phyloP scores from a whole-genome alignment of 306 rosid genomes.

The Corylus americana region DNA sequence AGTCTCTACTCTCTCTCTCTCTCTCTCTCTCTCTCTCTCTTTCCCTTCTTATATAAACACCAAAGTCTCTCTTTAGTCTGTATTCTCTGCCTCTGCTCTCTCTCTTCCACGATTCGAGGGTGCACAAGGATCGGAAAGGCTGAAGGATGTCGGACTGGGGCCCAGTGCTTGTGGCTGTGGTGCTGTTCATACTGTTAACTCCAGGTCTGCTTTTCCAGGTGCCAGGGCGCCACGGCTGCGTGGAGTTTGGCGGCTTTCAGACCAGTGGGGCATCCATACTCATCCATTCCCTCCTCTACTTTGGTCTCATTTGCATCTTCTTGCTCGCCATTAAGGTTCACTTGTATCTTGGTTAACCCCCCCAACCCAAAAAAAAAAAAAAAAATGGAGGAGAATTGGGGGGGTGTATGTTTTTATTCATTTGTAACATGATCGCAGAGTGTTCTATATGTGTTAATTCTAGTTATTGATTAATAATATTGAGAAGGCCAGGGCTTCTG shows the following conservation, averaged over 20 bases:
- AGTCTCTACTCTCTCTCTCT: not conserved
- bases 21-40: not conserved
- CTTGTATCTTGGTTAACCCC: constrained; percentile 49
- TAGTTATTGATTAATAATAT: not conserved
- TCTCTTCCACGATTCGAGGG: not conserved
- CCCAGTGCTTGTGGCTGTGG: constrained; percentile 70
- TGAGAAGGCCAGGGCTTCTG: constrained; percentile 7
- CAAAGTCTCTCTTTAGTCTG: not conserved
- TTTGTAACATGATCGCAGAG: not conserved
- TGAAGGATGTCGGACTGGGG: constrained; percentile 75
- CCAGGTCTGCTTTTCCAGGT: constrained; percentile 81
- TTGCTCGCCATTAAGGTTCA: constrained; percentile 70
- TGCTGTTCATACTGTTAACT: constrained; percentile 66
- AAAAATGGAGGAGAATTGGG: not conserved
- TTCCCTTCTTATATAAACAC: not conserved
- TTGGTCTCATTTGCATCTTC: constrained; percentile 66
- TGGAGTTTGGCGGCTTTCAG: constrained; percentile 82
- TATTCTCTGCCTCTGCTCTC: not conserved
- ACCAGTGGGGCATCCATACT: constrained; percentile 81
- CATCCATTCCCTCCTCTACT: constrained; percentile 79
- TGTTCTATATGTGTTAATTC: not conserved
- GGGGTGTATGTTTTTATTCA: not conserved
- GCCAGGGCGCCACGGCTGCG: constrained; percentile 65
- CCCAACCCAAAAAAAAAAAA: not conserved
- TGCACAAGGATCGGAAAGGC: not conserved